Evolutionary conservation across 768 basidiomycete genomes (phyloP).

Genomic region (Melanogaster broomeanus): DNA sequence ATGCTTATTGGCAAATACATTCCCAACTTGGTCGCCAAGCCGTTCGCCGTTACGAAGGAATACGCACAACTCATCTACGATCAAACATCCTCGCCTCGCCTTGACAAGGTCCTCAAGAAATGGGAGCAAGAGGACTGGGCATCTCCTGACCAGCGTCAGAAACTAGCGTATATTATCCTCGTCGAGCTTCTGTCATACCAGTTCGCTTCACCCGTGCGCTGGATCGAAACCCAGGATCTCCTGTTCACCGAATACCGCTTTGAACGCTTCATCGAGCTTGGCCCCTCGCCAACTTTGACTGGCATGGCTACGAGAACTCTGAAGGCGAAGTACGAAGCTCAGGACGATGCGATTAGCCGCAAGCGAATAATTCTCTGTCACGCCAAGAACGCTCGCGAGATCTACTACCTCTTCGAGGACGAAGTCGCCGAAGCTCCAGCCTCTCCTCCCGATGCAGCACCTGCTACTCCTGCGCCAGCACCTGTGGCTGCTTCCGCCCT

Average conservation of each 20-base stretch:
- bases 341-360: slow-evolving; percentile 82
- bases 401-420: slow-evolving; percentile 98
- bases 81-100: slow-evolving; percentile 92
- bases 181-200: slow-evolving; percentile 98
- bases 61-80: slow-evolving; percentile 97
- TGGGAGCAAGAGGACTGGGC: slow-evolving; percentile 96
- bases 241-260: slow-evolving; percentile 86
- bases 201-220: slow-evolving; percentile 96
- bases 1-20: slow-evolving; percentile 95
- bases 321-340: slow-evolving; percentile 90
- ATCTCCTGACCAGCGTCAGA: slow-evolving; percentile 78
- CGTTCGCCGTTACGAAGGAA: slow-evolving; percentile 78
- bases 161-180: slow-evolving; percentile 93
- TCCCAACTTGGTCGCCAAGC: slow-evolving; percentile 91
- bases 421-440: slow-evolving; percentile 52
- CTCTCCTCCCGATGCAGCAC: slow-evolving; percentile 27
- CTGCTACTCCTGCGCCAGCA: slow-evolving; percentile 40
- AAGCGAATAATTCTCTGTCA: slow-evolving; percentile 86
- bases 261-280: slow-evolving; percentile 93
- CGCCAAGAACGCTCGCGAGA: slow-evolving; percentile 94
- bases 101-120: slow-evolving; percentile 90
- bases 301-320: slow-evolving; percentile 92
- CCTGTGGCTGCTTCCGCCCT: slow-evolving; percentile 43
- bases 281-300: slow-evolving; percentile 93
- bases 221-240: slow-evolving; percentile 98